Percentiles rank a stretch among this genome's conserved stretches.
These are phyloP conservation scores for Kodamaea neixiangensis DNA, from an alignment of 805 yeast species.

Conservation along the genomic window DNA sequence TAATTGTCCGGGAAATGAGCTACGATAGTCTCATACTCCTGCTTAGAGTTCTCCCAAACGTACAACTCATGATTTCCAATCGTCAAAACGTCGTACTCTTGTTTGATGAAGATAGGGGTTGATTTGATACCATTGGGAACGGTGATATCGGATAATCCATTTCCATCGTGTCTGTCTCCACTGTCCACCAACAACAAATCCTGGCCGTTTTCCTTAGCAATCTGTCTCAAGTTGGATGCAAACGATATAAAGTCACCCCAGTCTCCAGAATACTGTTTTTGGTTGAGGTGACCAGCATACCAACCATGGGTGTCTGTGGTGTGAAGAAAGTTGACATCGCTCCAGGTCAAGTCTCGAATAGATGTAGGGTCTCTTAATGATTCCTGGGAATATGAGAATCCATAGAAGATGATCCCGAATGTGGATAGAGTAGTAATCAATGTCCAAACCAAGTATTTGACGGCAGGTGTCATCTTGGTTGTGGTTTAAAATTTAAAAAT, in stretches of 20 bases:
- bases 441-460: neutral
- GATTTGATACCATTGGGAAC: conserved; percentile 67
- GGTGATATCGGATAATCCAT: conserved; percentile 83
- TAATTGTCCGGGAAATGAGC: conserved; percentile 63
- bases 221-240: conserved; percentile 46
- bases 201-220: conserved; percentile 46
- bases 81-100: conserved; percentile 76
- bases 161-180: conserved; percentile 95
- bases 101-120: conserved; percentile 59
- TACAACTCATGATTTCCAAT: conserved; percentile 93
- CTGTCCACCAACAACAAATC: conserved; percentile 81
- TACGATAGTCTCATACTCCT: conserved; percentile 65
- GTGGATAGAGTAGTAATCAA: neutral
- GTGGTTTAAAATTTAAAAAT: too few relatives aligned
- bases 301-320: conserved; percentile 98
- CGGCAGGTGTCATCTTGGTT: neutral
- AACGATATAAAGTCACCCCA: conserved; percentile 93
- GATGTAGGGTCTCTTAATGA: neutral
- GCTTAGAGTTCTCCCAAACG: conserved; percentile 57
- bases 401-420: neutral
- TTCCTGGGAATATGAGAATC: neutral
- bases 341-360: conserved; percentile 58
- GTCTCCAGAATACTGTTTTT: conserved; percentile 73
- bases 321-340: conserved; percentile 80
- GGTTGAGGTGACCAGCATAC: conserved; percentile 88